Evolutionary conservation across 2,329 filamentous ascomycete species (phyloP).

Genomic region (Colletotrichum tanaceti): DNA sequence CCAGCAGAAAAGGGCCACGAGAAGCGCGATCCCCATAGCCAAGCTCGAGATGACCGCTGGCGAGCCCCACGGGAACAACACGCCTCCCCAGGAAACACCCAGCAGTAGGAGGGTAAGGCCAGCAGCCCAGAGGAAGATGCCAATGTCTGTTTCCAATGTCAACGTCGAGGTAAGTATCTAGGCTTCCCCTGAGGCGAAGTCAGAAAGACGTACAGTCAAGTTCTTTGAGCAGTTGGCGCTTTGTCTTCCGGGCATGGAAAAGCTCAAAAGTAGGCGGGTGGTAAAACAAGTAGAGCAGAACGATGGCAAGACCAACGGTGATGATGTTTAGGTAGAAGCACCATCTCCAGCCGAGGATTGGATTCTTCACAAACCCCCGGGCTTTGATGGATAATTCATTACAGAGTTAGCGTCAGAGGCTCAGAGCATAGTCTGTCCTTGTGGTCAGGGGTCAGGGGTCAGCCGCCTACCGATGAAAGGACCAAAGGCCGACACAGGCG

Average conservation of each 20-base stretch:
- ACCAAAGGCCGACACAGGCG: slow-evolving; percentile 50
- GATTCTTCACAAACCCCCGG: slow-evolving; percentile 50
- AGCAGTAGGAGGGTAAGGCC: slow-evolving; percentile 59
- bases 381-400: too few species aligned
- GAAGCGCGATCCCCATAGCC: slow-evolving; percentile 48
- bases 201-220: slow-evolving; percentile 52
- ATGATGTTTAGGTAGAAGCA: slow-evolving; percentile 57
- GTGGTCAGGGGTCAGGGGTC: too few species aligned
- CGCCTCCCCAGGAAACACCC: slow-evolving; percentile 59
- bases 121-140: slow-evolving; percentile 58
- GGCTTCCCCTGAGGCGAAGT: too few species aligned
- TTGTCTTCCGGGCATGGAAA: slow-evolving; percentile 53
- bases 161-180: neutral
- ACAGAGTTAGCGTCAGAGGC: too few species aligned
- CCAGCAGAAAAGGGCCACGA: slow-evolving; percentile 53
- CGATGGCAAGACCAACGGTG: slow-evolving; percentile 49
- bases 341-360: slow-evolving; percentile 54
- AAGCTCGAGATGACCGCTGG: slow-evolving; percentile 54
- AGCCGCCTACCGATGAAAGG: slow-evolving; percentile 50
- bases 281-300: slow-evolving; percentile 54
- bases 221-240: slow-evolving; percentile 49
- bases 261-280: slow-evolving; percentile 55
- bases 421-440: too few species aligned
- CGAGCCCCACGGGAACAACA: slow-evolving; percentile 56
- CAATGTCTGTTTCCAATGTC: slow-evolving; percentile 46